These are phyloP conservation scores for bread wheat (Triticum aestivum) DNA, from an alignment of 176 grass and related monocot genomes.

Conservation along the genomic window IWGSC_CS_RefSeq_v2.1 NC_057803.1:486930990-486931489, in stretches of 20 bases:
- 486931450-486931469: too few species aligned
- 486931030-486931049: background rate
- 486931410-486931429: too few species aligned
- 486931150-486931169: background rate
- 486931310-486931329: too few species aligned
- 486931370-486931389: too few species aligned
- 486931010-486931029: conserved; percentile 6
- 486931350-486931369: too few species aligned
- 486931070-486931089: background rate
- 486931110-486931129: background rate
- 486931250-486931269: conserved; percentile 18
- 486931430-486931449: too few species aligned
- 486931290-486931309: too few species aligned
- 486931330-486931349: too few species aligned
- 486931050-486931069: background rate
- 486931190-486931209: background rate
- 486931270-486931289: background rate
- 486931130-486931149: background rate
- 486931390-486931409: too few species aligned
- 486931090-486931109: background rate
- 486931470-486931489: too few species aligned
- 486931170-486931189: background rate
- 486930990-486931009: background rate
- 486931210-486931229: background rate
- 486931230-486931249: background rate